Evolutionary conservation across 352 stramenopile species (phyloP).

Genomic region (Globisporangium paroecandrum): DNA sequence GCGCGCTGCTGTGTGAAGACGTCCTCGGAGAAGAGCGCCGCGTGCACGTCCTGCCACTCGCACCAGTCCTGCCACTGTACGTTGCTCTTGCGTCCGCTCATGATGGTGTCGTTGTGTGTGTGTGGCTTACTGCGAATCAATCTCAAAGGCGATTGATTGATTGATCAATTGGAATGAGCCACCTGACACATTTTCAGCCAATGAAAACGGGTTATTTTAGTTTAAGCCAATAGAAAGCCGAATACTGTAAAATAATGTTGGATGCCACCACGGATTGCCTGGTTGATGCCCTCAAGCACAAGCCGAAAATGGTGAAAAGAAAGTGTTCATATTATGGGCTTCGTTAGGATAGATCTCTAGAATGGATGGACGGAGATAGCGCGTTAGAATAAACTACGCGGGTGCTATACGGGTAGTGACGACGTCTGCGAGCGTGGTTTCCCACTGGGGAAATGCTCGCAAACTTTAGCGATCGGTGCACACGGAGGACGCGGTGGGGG

Average conservation of each 20-base stretch:
- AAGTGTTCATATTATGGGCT: constrained; percentile 14
- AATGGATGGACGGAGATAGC: constrained; percentile 1
- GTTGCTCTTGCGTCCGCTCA: constrained; percentile 48
- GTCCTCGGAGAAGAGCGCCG: constrained; percentile 55
- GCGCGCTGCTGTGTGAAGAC: constrained; percentile 43
- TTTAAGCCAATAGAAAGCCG: constrained; percentile 8
- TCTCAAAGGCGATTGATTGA: background rate
- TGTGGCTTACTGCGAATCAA: constrained; percentile 3
- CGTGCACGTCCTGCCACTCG: constrained; percentile 72
- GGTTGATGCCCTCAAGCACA: background rate
- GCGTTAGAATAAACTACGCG: background rate
- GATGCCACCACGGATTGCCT: background rate
- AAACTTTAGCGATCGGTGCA: constrained; percentile 44
- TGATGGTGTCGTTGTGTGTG: constrained; percentile 3
- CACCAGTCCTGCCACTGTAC: constrained; percentile 66
- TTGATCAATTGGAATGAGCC: background rate
- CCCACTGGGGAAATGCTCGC: background rate
- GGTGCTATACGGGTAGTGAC: background rate
- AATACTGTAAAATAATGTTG: too few relatives aligned
- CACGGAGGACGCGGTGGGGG: constrained; percentile 56
- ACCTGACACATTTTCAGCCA: background rate
- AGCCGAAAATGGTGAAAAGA: background rate
- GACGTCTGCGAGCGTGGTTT: background rate
- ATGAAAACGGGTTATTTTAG: background rate
- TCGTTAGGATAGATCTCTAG: constrained; percentile 9